A percentile compares a stretch with the other conserved stretches of the same genome.
These are phyloP conservation scores for Daldinia concentrica DNA, from an alignment of 495 filamentous ascomycete species.

Conservation along the genomic window DNA sequence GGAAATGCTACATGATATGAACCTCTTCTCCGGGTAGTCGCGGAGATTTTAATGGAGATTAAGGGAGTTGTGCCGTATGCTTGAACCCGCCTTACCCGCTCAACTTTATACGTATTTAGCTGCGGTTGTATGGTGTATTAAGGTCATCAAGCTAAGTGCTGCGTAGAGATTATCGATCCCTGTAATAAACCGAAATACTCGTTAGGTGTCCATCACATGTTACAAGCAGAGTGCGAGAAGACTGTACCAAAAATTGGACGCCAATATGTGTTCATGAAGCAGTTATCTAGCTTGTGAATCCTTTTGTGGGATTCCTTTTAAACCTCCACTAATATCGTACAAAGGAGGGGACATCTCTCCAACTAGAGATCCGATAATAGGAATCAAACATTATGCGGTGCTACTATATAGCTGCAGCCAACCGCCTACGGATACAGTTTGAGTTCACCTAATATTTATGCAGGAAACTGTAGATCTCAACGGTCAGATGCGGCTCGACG, in stretches of 20 bases:
- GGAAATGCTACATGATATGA: no score
- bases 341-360: not conserved
- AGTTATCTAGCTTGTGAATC: not conserved
- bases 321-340: not conserved
- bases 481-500: conserved; percentile 26
- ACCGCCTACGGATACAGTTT: not conserved
- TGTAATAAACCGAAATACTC: not conserved
- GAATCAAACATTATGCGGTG: not conserved
- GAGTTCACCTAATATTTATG: not conserved
- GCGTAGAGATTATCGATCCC: not conserved
- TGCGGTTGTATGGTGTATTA: not conserved
- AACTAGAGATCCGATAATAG: conserved; percentile 7
- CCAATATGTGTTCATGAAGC: not conserved
- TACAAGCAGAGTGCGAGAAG: no score
- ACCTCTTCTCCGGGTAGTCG: no score
- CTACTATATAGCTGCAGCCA: conserved; percentile 22
- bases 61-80: no score
- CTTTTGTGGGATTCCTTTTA: not conserved
- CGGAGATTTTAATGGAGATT: no score
- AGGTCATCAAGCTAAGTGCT: not conserved
- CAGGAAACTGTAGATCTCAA: conserved; percentile 27
- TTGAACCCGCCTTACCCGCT: no score
- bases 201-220: no score
- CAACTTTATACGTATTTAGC: not conserved
- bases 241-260: no score